Conservation (phyloP, 2,329 filamentous ascomycete genomes). For the Hypoxylon sp. region DNA sequence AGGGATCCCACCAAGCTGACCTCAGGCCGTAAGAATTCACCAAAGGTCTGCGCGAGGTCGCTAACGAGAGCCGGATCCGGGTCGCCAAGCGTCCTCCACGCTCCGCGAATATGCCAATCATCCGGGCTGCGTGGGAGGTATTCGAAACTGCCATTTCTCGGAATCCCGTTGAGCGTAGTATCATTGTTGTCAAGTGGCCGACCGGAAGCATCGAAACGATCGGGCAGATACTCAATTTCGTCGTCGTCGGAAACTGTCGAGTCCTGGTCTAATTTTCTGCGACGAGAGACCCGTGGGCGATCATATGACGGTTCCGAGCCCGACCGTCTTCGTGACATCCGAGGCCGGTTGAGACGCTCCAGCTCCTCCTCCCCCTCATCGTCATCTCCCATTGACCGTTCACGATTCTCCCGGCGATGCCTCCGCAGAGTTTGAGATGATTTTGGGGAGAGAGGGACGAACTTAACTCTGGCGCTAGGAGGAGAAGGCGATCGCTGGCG, state of each 20-base stretch:
- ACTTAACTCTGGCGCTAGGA: slow-evolving; percentile 46
- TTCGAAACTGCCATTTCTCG: slow-evolving; percentile 43
- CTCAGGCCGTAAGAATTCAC: slow-evolving; percentile 23
- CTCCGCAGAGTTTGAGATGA: slow-evolving; percentile 49
- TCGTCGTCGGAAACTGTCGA: slow-evolving; percentile 40
- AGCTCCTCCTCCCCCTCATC: slow-evolving; percentile 8
- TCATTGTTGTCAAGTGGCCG: slow-evolving; percentile 39
- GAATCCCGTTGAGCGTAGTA: slow-evolving; percentile 16
- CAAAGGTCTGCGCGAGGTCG: slow-evolving; percentile 30
- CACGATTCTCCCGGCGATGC: slow-evolving; percentile 40
- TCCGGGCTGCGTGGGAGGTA: slow-evolving; percentile 37
- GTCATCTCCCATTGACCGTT: slow-evolving; percentile 21
- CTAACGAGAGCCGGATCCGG: slow-evolving; percentile 33
- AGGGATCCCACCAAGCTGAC: slow-evolving; percentile 16
- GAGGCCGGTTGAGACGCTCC: slow-evolving; percentile 16
- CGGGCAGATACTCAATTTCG: slow-evolving; percentile 51
- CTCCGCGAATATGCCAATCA: slow-evolving; percentile 36
- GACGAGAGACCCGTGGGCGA: slow-evolving; percentile 26
- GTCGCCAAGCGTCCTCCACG: slow-evolving; percentile 33
- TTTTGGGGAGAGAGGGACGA: slow-evolving; percentile 50
- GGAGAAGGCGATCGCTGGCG: slow-evolving; percentile 20
- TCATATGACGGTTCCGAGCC: slow-evolving; percentile 44
- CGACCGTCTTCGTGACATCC: slow-evolving; percentile 38
- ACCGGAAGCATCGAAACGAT: slow-evolving; percentile 50
- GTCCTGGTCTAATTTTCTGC: slow-evolving; percentile 25